Evolutionary conservation across 1,284 basidiomycete species (phyloP), one percentile per base, ranked within the genome.

Genomic region (Caloboletus firmus): DNA sequence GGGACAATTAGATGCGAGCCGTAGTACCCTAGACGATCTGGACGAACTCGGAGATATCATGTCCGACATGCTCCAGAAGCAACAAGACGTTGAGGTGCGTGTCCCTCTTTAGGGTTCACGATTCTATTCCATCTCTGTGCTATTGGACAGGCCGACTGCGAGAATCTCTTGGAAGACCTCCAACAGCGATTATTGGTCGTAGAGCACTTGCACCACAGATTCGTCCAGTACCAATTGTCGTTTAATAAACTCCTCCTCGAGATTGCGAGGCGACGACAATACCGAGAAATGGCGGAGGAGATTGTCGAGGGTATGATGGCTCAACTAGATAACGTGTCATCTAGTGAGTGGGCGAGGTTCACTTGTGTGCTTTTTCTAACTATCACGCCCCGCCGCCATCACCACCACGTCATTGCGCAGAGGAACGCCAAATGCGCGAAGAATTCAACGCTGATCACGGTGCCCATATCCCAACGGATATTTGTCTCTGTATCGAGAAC

Each of bases 11-110:
- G 73, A 77, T 9, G 73, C 75, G 37, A 78, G 85, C 24, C 65
- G 70, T 22, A 68, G 61, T 24, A 79, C 75, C 6, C 68, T 91
- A n/a, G 76, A 81, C 45, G 80, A 86, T 60, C 74, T 92, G 15
- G 87, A 91, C 43, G 83, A 87, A 60, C 76, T 92, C 5, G 88
- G 84, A 2, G 82, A 85, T 20, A 87, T 90, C 49, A 89, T 92
- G 84, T 73, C 76, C 0, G 84, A 87, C 49, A 90, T 91, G 85
- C 70, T 91, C 6, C 76, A 79, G 37, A 79, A 77, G 18, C 88
- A 91, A 65, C 79, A 85, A 53, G 68, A 71, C 13, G 79, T 88
- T 11, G 85, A 91, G 77, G 87, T 87, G 41, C 12, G 66, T 54
- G 53, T 41, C 42, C 13, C 13, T 35, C 7, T 11, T 24, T 32